These are phyloP conservation scores for Pyrenophora teres DNA, from an alignment of 2,329 filamentous ascomycete genomes.

Conservation along the genomic window DNA sequence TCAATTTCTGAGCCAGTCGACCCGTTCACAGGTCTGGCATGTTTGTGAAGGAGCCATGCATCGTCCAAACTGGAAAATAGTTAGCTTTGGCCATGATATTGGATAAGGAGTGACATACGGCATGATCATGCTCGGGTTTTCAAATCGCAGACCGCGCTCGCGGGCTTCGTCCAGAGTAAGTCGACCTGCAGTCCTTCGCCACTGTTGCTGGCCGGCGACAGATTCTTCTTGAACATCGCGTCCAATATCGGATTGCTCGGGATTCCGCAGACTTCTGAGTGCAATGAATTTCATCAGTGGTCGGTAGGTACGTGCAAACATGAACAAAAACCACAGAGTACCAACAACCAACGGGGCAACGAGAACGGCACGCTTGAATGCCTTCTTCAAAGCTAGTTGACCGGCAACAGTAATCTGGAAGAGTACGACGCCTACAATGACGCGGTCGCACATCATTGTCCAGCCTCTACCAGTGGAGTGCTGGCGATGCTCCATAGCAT, in stretches of 20 bases:
- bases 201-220: slow-evolving; percentile 14
- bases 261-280: slow-evolving; percentile 76
- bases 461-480: slow-evolving; percentile 92
- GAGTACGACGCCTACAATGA: slow-evolving; percentile 82
- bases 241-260: slow-evolving; percentile 57
- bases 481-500: slow-evolving; percentile 97
- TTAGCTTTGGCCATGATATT: slow-evolving; percentile 10
- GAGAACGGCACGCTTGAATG: slow-evolving; percentile 72
- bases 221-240: slow-evolving; percentile 52
- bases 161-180: slow-evolving; percentile 74
- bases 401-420: slow-evolving; percentile 93
- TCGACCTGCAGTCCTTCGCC: slow-evolving; percentile 32
- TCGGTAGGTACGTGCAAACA: slow-evolving; percentile 79
- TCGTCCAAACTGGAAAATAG: slow-evolving; percentile 61
- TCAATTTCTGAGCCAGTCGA: slow-evolving; percentile 30
- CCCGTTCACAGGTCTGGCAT: slow-evolving; percentile 26
- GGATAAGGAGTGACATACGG: slow-evolving; percentile 59
- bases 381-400: slow-evolving; percentile 74
- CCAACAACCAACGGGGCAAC: slow-evolving; percentile 76
- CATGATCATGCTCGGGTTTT: slow-evolving; percentile 74
- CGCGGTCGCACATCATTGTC: slow-evolving; percentile 94
- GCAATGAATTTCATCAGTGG: slow-evolving; percentile 93
- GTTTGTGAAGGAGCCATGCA: slow-evolving; percentile 64
- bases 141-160: slow-evolving; percentile 71
- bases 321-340: slow-evolving; percentile 88